phyloP scores from a whole-genome alignment of 805 yeast genomes.

The Candida tibetensis region DNA sequence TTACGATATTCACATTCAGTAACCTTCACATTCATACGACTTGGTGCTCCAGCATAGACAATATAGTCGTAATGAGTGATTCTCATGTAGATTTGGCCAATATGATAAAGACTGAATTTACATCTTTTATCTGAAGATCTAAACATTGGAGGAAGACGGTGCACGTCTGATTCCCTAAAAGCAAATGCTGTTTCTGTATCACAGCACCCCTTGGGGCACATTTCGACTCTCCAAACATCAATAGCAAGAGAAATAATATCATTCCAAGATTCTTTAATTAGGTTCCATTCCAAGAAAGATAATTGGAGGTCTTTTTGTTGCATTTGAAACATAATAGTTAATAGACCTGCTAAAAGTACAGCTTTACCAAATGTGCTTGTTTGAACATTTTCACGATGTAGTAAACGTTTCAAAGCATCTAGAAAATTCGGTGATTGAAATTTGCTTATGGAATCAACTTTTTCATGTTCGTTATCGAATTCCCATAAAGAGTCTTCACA shows the following conservation, averaged over 20 bases:
- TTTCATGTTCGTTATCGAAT: conserved; percentile 16
- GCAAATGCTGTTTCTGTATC: conserved; percentile 14
- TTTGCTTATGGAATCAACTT: conserved; percentile 10
- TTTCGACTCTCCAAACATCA: conserved; percentile 28
- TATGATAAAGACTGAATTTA: conserved; percentile 25
- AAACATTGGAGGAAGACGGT: conserved; percentile 19
- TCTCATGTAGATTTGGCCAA: conserved; percentile 26
- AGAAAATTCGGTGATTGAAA: conserved; percentile 22
- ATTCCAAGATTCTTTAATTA: conserved; percentile 25
- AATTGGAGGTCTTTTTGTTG: conserved; percentile 23
- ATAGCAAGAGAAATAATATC: conserved; percentile 27
- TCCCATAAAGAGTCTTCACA: conserved; percentile 31
- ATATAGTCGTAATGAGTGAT: conserved; percentile 30
- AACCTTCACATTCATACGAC: conserved; percentile 19
- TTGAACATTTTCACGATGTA: conserved; percentile 19
- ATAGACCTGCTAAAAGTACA: conserved; percentile 10
- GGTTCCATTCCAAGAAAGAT: conserved; percentile 22
- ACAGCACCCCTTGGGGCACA: conserved; percentile 19
- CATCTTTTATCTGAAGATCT: conserved; percentile 21
- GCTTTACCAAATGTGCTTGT: conserved; percentile 21
- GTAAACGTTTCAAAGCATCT: conserved; percentile 20
- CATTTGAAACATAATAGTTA: conserved; percentile 14
- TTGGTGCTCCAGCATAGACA: conserved; percentile 31
- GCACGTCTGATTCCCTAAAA: conserved; percentile 8
- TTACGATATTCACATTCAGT: conserved; percentile 5